Conservation (phyloP, 352 stramenopile genomes). For the Halophytophthora polymorphica region DNA sequence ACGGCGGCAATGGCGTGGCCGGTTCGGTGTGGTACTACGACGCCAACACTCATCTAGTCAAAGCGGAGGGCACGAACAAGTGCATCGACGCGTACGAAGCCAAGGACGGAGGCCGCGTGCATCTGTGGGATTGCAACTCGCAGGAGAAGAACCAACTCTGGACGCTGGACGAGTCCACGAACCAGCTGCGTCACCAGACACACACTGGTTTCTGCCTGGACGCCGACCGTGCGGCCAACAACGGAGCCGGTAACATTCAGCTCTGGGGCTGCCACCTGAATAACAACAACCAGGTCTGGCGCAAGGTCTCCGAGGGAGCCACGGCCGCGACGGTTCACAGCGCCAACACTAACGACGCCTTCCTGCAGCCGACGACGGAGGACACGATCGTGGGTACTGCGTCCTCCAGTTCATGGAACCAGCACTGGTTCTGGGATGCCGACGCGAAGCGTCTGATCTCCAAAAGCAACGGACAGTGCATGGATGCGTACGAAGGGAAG, state of each 20-base stretch:
- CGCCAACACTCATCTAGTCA: slow-evolving; percentile 32
- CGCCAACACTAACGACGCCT: slow-evolving; percentile 18
- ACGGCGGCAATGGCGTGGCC: slow-evolving; percentile 13
- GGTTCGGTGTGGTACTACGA: slow-evolving; percentile 47
- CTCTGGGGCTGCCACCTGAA: slow-evolving; percentile 46
- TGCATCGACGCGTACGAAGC: slow-evolving; percentile 64
- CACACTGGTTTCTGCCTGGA: slow-evolving; percentile 62
- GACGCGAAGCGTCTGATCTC: slow-evolving; percentile 34
- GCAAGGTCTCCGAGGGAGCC: slow-evolving; percentile 27
- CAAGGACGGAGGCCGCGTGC: slow-evolving; percentile 46
- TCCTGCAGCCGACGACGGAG: slow-evolving; percentile 26
- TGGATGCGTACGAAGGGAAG: slow-evolving; percentile 60
- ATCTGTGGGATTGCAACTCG: slow-evolving; percentile 33
- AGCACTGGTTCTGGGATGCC: slow-evolving; percentile 53
- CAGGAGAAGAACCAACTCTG: slow-evolving; percentile 48
- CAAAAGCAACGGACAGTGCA: slow-evolving; percentile 46
- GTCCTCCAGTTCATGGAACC: slow-evolving; percentile 14
- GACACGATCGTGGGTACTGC: slow-evolving; percentile 29
- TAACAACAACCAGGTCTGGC: slow-evolving; percentile 65
- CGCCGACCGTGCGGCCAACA: slow-evolving; percentile 36
- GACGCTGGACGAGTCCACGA: slow-evolving; percentile 30
- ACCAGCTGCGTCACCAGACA: slow-evolving; percentile 41
- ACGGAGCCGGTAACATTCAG: slow-evolving; percentile 29
- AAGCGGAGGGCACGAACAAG: slow-evolving; percentile 38
- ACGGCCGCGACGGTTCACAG: slow-evolving; percentile 31